Evolutionary conservation across 768 basidiomycete species (phyloP).

Genomic region (Suillus ampliporus): DNA sequence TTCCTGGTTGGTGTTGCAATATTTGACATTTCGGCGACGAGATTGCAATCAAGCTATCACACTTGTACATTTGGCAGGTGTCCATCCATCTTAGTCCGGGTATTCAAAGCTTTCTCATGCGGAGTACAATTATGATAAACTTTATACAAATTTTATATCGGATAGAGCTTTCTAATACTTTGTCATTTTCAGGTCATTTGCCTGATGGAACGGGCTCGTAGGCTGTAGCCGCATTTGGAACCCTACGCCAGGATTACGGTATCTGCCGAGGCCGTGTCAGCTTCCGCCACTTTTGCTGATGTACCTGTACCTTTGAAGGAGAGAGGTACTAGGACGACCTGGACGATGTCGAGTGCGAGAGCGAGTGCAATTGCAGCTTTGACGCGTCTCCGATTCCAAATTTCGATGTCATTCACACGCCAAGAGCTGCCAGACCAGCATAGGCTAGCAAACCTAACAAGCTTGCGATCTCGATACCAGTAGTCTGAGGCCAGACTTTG

Average conservation of each 20-base stretch:
- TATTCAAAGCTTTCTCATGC: too few species aligned
- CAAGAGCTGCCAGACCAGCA: conserved; percentile 72
- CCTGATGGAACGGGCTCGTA: too few species aligned
- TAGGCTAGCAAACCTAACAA: conserved; percentile 73
- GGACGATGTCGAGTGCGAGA: conserved; percentile 62
- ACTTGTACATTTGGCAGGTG: too few species aligned
- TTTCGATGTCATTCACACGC: conserved; percentile 72
- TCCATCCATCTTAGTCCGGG: too few species aligned
- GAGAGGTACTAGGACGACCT: conserved; percentile 57
- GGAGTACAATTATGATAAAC: too few species aligned
- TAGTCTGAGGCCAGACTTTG: conserved; percentile 65
- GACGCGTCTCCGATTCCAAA: conserved; percentile 70
- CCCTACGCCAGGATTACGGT: background rate
- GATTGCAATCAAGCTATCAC: too few species aligned
- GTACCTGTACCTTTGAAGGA: conserved; percentile 41
- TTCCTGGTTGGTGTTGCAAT: too few species aligned
- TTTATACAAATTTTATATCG: too few species aligned
- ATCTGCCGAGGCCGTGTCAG: background rate
- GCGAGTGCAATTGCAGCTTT: conserved; percentile 59
- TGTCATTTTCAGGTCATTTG: too few species aligned
- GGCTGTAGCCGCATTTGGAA: background rate
- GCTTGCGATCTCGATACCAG: conserved; percentile 71
- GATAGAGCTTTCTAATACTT: too few species aligned
- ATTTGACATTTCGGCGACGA: too few species aligned
- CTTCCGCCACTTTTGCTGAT: conserved; percentile 2